Percentiles rank a stretch among this genome's conserved stretches.
These are phyloP conservation scores for Rhytidhysteron rufulum DNA, from an alignment of 2,329 filamentous ascomycete species.

Conservation along the genomic window DNA sequence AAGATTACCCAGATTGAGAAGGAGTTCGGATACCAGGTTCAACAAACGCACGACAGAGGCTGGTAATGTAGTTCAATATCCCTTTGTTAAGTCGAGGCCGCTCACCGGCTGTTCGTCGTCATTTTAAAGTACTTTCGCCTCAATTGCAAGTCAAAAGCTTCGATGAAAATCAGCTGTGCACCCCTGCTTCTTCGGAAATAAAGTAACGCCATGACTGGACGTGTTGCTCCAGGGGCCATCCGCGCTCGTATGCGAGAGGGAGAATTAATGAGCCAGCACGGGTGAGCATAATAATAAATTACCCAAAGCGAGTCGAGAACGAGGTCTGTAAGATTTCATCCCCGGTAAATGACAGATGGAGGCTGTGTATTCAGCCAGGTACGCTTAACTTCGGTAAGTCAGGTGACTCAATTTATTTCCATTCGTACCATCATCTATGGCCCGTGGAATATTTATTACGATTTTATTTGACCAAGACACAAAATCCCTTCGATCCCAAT, in stretches of 20 bases:
- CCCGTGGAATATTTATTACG: slow-evolving; percentile 23
- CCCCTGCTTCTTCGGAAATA: slow-evolving; percentile 20
- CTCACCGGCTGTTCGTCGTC: slow-evolving; percentile 10
- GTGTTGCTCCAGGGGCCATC: slow-evolving; percentile 13
- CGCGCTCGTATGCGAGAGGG: slow-evolving; percentile 16
- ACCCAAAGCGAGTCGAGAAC: slow-evolving; percentile 27
- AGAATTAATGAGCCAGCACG: slow-evolving; percentile 15
- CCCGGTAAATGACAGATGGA: slow-evolving; percentile 17
- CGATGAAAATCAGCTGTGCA: slow-evolving; percentile 15
- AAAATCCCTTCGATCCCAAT: slow-evolving; percentile 11
- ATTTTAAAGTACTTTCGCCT: slow-evolving; percentile 13
- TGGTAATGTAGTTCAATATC: slow-evolving; percentile 22
- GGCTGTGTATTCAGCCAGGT: slow-evolving; percentile 1
- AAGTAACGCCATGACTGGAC: slow-evolving; percentile 15
- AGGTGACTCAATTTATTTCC: slow-evolving; percentile 22
- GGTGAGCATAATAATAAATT: slow-evolving; percentile 23
- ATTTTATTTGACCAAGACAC: slow-evolving; percentile 9
- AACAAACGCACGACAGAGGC: slow-evolving; percentile 7
- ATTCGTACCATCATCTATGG: slow-evolving; percentile 18
- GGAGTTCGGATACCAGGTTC: slow-evolving; percentile 10
- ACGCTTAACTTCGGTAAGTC: slow-evolving; percentile 8
- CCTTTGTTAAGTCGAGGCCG: slow-evolving; percentile 9
- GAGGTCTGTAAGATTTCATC: slow-evolving; percentile 28
- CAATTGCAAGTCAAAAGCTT: slow-evolving; percentile 6
- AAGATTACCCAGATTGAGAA: slow-evolving; percentile 19